phyloP scores from a whole-genome alignment of 1,284 basidiomycete genomes.

The Marasmius fiardii region DNA sequence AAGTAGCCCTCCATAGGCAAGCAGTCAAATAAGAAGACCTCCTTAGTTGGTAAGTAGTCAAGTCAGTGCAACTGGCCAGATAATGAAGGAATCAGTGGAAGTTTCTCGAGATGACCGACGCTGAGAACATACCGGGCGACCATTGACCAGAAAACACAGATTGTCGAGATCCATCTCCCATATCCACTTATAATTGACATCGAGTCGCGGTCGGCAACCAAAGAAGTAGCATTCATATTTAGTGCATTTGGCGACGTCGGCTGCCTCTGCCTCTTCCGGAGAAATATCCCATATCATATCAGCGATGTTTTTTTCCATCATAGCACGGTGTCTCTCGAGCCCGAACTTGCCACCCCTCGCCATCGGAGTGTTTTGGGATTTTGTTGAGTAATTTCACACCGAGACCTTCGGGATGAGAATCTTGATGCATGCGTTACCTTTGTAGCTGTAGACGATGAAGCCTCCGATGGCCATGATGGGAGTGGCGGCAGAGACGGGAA shows the following conservation, averaged over 20 bases:
- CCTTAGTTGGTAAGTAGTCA: no score
- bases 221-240: background rate
- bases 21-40: no score
- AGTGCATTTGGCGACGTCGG: background rate
- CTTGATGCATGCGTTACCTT: background rate
- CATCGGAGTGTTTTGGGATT: background rate
- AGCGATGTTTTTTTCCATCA: background rate
- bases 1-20: no score
- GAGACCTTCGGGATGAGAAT: background rate
- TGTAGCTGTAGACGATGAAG: background rate
- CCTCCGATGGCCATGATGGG: no score
- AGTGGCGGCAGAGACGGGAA: no score
- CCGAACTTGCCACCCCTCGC: background rate
- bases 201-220: background rate
- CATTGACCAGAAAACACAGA: no score
- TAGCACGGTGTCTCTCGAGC: background rate
- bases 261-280: background rate
- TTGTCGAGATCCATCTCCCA: background rate
- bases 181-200: background rate
- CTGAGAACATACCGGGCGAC: background rate
- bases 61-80: no score
- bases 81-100: background rate
- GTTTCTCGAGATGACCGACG: background rate
- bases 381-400: background rate
- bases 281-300: background rate